Conservation (phyloP, 1,284 basidiomycete genomes). For the Termitomyces sp. region DNA sequence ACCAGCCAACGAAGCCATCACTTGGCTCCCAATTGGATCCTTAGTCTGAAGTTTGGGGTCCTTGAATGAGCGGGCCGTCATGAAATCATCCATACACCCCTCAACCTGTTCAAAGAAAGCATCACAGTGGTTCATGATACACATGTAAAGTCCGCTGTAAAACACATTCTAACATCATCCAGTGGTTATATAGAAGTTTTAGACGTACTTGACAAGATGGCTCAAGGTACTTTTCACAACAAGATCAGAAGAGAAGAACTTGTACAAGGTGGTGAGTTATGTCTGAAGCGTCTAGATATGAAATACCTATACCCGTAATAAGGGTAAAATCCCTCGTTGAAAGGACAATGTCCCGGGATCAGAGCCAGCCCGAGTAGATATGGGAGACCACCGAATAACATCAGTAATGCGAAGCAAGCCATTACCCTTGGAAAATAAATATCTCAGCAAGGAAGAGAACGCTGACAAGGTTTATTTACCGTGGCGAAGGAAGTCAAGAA, state of each 20-base stretch:
- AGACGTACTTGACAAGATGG: constrained; percentile 50
- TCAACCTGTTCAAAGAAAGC: constrained; percentile 39
- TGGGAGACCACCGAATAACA: constrained; percentile 43
- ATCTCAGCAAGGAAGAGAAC: background rate
- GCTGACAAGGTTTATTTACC: constrained; percentile 23
- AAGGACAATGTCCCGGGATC: constrained; percentile 46
- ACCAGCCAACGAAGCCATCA: constrained; percentile 45
- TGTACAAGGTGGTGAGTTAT: background rate
- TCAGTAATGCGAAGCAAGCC: constrained; percentile 47
- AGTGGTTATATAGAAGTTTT: constrained; percentile 1
- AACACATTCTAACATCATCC: background rate
- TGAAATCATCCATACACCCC: constrained; percentile 38
- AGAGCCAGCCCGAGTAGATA: constrained; percentile 35
- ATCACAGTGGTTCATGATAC: constrained; percentile 49
- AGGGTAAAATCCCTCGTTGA: constrained; percentile 52
- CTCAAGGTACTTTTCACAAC: constrained; percentile 57
- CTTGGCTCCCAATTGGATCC: constrained; percentile 32
- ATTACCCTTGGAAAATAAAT: constrained; percentile 36
- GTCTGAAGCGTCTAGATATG: background rate
- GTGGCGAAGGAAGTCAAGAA: constrained; percentile 41
- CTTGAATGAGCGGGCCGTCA: constrained; percentile 35
- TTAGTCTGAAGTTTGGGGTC: constrained; percentile 27
- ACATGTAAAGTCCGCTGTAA: constrained; percentile 47
- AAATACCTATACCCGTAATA: constrained; percentile 45
- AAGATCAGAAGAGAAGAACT: constrained; percentile 63